phyloP scores from a whole-genome alignment of 192 early-diverging fungal genomes.

The Diversispora epigaea region DNA sequence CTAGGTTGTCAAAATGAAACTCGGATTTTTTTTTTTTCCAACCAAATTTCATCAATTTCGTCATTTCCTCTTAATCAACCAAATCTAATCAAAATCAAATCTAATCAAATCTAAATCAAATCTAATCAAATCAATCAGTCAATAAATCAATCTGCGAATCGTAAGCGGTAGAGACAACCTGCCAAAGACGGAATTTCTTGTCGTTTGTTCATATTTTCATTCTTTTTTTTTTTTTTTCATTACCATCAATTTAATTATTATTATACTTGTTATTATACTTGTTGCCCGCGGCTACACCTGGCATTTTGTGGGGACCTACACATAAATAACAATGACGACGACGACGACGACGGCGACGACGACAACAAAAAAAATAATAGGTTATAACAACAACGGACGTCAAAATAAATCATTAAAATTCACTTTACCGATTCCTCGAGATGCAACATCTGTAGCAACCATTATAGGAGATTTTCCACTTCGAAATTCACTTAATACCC shows the following conservation, averaged over 20 bases:
- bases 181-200: too few species aligned
- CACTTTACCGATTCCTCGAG: conserved; percentile 88
- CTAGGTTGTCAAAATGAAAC: conserved; percentile 27
- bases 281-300: conserved; percentile 33
- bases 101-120: too few species aligned
- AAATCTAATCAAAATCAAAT: too few species aligned
- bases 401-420: conserved; percentile 4
- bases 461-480: conserved; percentile 82
- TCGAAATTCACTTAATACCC: conserved; percentile 93
- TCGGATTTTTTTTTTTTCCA: too few species aligned
- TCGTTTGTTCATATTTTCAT: neutral
- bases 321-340: conserved; percentile 20
- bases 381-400: conserved; percentile 10
- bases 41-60: conserved; percentile 1
- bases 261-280: conserved; percentile 10
- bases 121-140: too few species aligned
- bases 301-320: conserved; percentile 37
- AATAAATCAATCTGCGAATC: neutral
- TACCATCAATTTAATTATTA: neutral
- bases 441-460: conserved; percentile 98
- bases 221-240: neutral
- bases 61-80: conserved; percentile 17
- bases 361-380: too few species aligned
- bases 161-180: too few species aligned
- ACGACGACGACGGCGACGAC: too few species aligned